phyloP scores from a whole-genome alignment of 371 early-diverging fungal genomes.

The Mucor irregularis region DNA sequence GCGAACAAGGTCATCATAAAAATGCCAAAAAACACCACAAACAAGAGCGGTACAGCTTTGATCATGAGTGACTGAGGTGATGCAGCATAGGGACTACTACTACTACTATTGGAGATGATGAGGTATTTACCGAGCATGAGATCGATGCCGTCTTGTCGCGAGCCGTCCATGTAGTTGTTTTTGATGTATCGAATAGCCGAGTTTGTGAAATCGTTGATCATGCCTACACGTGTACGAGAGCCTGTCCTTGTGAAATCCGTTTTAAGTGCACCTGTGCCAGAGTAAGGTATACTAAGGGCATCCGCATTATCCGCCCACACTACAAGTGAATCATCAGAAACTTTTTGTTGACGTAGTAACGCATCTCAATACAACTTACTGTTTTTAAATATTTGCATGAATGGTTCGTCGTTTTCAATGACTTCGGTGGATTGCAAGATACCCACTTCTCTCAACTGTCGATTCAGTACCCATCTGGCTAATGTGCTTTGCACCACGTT shows the following conservation, averaged over 20 bases:
- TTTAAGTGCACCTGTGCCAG: conserved; percentile 98
- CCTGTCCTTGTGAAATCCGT: conserved; percentile 96
- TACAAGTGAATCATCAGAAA: conserved; percentile 9
- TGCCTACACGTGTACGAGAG: conserved; percentile 79
- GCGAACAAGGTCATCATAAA: conserved; percentile 29
- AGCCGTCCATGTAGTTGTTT: conserved; percentile 92
- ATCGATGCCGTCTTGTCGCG: conserved; percentile 86
- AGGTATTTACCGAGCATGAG: conserved; percentile 74
- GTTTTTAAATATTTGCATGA: conserved; percentile 37
- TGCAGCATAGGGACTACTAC: conserved; percentile 27
- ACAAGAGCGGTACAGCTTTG: conserved; percentile 23
- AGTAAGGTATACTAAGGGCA: conserved; percentile 90
- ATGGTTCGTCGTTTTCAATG: conserved; percentile 53
- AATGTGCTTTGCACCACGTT: conserved; percentile 96
- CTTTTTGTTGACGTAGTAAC: not conserved
- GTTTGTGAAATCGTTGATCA: conserved; percentile 77
- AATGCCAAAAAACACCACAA: conserved; percentile 19
- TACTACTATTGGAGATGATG: conserved; percentile 28
- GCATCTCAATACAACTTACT: conserved; percentile 21
- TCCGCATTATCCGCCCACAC: conserved; percentile 99
- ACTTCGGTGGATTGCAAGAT: conserved; percentile 61
- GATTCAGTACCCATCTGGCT: conserved; percentile 65
- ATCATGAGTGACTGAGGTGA: conserved; percentile 9
- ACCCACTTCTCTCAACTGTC: conserved; percentile 65
- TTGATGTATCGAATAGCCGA: conserved; percentile 84